Percentiles rank a stretch among this genome's conserved stretches.
These are phyloP conservation scores for Ceratocystis harringtonii DNA, from an alignment of 2,329 filamentous ascomycete genomes.

Conservation along the genomic window DNA sequence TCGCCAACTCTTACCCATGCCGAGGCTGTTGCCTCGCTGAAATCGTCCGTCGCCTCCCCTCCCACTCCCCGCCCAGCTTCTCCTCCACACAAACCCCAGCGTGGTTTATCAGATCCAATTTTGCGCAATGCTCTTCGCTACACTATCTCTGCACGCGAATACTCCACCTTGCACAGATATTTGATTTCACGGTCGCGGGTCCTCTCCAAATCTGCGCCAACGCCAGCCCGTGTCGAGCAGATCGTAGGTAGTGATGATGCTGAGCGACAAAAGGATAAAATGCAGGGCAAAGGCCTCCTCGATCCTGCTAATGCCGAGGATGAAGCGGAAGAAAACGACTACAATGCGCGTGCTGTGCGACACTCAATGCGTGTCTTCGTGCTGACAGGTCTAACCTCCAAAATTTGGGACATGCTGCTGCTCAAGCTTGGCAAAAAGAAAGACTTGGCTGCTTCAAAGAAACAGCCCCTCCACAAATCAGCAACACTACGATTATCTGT, in stretches of 20 bases:
- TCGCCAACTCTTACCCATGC: conserved; percentile 8
- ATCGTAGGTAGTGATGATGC: conserved; percentile 18
- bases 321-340: conserved; percentile 38
- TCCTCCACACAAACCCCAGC: conserved; percentile 1
- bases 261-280: conserved; percentile 3
- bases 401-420: conserved; percentile 42
- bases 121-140: conserved; percentile 77
- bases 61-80: conserved; percentile 10
- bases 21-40: conserved; percentile 9
- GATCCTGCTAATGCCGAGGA: conserved; percentile 22
- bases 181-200: conserved; percentile 56
- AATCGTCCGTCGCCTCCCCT: background rate
- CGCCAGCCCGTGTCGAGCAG: conserved; percentile 38
- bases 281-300: conserved; percentile 18
- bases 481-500: conserved; percentile 63
- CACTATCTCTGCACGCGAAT: conserved; percentile 72
- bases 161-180: conserved; percentile 69
- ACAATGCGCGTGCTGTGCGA: conserved; percentile 54
- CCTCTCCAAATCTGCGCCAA: conserved; percentile 40
- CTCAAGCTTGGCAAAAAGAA: conserved; percentile 32
- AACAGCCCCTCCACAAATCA: conserved; percentile 45
- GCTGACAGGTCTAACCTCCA: conserved; percentile 46
- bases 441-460: conserved; percentile 29
- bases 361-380: conserved; percentile 27
- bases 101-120: conserved; percentile 43